A percentile compares a stretch with the other conserved stretches of the same genome.
Evolutionary conservation across 306 rosid species (phyloP).

Genomic region (Corylus avellana): DNA sequence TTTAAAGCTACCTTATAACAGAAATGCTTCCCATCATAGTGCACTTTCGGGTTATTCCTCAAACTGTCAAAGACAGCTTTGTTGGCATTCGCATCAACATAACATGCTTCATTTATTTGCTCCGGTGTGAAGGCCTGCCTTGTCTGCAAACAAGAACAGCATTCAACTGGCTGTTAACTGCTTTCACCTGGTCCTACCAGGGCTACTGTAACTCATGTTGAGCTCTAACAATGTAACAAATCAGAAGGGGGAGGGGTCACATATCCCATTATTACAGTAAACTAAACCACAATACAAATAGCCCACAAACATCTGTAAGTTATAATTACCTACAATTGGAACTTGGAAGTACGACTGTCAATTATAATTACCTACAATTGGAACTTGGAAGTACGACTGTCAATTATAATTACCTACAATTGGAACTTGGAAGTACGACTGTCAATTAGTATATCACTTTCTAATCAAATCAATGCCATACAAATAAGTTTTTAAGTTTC

Average conservation of each 20-base stretch:
- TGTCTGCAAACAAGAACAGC: slow-evolving; percentile 54
- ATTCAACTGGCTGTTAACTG: slow-evolving; percentile 11
- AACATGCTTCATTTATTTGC: slow-evolving; percentile 80
- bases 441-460: not conserved
- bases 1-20: slow-evolving; percentile 72
- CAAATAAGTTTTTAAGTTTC: not conserved
- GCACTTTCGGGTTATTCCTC: slow-evolving; percentile 84
- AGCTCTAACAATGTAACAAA: not conserved
- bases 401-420: not conserved
- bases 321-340: not conserved
- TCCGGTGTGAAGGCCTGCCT: slow-evolving; percentile 77
- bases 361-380: not conserved
- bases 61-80: slow-evolving; percentile 85
- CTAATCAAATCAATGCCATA: not conserved
- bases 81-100: slow-evolving; percentile 80
- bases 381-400: not conserved
- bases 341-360: not conserved
- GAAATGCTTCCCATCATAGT: slow-evolving; percentile 79
- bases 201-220: not conserved
- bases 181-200: slow-evolving; percentile 13
- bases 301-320: not conserved
- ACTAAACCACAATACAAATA: not conserved
- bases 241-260: not conserved
- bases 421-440: too few relatives aligned
- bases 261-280: not conserved